phyloP scores from a whole-genome alignment of 2,329 filamentous ascomycete species.

The Elsinoe perseae region DNA sequence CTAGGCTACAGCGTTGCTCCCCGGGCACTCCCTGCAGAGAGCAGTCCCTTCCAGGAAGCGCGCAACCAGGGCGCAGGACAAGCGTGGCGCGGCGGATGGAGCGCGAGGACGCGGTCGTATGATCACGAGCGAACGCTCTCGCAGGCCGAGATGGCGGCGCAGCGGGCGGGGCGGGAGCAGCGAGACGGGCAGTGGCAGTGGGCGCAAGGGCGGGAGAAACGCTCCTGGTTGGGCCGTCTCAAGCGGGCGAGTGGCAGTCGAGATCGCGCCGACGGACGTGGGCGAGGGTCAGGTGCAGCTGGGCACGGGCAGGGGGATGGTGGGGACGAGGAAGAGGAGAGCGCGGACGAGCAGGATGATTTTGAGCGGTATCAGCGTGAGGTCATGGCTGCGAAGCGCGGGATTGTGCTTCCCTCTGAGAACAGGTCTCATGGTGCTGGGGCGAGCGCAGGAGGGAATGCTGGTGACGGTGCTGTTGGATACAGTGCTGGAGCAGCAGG shows the following conservation, averaged over 20 bases:
- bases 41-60: not conserved
- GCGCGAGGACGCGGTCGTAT: no score
- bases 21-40: not conserved
- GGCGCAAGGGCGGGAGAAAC: not conserved
- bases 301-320: not conserved
- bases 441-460: not conserved
- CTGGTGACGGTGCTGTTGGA: not conserved
- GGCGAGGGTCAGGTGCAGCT: not conserved
- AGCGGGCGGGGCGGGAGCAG: not conserved
- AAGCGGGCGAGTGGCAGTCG: not conserved
- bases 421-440: not conserved
- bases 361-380: constrained; percentile 9
- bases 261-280: not conserved
- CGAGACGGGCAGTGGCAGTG: not conserved
- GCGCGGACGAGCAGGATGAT: not conserved
- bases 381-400: constrained; percentile 11
- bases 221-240: not conserved
- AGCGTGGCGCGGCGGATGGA: not conserved
- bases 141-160: not conserved
- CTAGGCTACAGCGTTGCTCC: not conserved
- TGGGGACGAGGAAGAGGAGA: constrained; percentile 3
- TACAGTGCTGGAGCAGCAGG: not conserved
- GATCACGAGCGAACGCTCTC: no score
- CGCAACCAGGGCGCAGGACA: not conserved
- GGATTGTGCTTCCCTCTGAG: not conserved